Conservation (phyloP, 2,329 filamentous ascomycete species). For the Ampelomyces quisqualis region DNA sequence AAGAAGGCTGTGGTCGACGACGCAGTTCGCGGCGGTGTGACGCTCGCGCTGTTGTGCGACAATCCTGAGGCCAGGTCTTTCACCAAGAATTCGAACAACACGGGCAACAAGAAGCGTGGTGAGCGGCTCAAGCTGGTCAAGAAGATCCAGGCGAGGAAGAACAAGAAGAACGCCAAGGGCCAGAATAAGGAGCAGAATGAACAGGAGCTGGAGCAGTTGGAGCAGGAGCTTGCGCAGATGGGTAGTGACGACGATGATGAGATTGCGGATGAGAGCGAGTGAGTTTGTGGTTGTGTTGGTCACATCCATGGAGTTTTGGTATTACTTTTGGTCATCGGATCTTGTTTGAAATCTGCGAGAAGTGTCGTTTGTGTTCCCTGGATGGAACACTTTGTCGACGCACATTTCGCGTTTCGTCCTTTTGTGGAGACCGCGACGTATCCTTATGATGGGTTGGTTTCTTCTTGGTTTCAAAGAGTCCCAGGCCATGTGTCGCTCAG, state of each 20-base stretch:
- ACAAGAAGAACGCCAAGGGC: slow-evolving; percentile 1
- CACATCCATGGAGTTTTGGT: no score
- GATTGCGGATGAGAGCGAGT: no score
- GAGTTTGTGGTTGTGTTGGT: no score
- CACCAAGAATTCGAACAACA: slow-evolving; percentile 29
- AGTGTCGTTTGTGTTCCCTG: no score
- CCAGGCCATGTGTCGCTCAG: slow-evolving; percentile 9
- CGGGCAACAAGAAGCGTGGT: slow-evolving; percentile 24
- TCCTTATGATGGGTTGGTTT: background rate
- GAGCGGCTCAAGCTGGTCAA: slow-evolving; percentile 11
- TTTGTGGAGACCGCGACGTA: background rate
- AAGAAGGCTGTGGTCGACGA: slow-evolving; percentile 33
- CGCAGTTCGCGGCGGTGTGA: slow-evolving; percentile 26
- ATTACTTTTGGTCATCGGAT: no score
- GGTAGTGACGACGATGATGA: no score
- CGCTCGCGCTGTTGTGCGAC: slow-evolving; percentile 25
- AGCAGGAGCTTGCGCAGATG: background rate
- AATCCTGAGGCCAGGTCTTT: slow-evolving; percentile 23
- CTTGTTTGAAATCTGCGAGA: no score
- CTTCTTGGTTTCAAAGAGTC: background rate
- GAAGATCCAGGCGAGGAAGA: background rate
- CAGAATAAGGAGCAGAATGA: background rate
- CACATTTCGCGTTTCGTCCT: no score
- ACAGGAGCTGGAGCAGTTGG: background rate
- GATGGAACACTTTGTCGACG: no score